Conservation (phyloP, 2,329 filamentous ascomycete species). For the Botryosphaeria dothidea region DNA sequence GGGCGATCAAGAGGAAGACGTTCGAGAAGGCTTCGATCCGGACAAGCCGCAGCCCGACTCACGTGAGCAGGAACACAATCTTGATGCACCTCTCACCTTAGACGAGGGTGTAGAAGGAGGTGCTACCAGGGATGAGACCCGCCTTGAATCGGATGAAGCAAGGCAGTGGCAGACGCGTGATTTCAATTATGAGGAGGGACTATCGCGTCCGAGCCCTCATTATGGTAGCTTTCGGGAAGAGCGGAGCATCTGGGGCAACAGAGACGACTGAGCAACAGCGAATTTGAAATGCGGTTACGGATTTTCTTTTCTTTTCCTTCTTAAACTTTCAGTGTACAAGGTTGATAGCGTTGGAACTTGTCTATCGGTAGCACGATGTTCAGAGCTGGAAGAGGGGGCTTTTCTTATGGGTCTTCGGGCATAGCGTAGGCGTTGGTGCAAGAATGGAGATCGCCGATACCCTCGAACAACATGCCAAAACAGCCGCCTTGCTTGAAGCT, state of each 20-base stretch:
- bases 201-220: conserved; percentile 26
- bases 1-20: conserved; percentile 50
- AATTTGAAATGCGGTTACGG: background rate
- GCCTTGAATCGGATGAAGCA: conserved; percentile 45
- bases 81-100: conserved; percentile 46
- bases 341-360: background rate
- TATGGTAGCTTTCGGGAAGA: conserved; percentile 47
- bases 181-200: background rate
- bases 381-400: background rate
- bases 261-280: conserved; percentile 14
- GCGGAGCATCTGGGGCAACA: conserved; percentile 38
- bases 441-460: conserved; percentile 5
- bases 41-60: conserved; percentile 46
- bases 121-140: conserved; percentile 33
- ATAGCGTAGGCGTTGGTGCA: conserved; percentile 8
- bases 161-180: conserved; percentile 41
- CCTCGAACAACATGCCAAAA: background rate
- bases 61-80: conserved; percentile 45
- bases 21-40: conserved; percentile 57
- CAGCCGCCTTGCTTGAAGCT: background rate
- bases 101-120: conserved; percentile 43
- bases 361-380: background rate
- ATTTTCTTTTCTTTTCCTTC: background rate
- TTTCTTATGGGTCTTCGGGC: background rate
- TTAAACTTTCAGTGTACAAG: background rate